These are phyloP conservation scores for Sanguinoderma infundibulare DNA, from an alignment of 1,284 basidiomycete genomes.

Conservation along the genomic window DNA sequence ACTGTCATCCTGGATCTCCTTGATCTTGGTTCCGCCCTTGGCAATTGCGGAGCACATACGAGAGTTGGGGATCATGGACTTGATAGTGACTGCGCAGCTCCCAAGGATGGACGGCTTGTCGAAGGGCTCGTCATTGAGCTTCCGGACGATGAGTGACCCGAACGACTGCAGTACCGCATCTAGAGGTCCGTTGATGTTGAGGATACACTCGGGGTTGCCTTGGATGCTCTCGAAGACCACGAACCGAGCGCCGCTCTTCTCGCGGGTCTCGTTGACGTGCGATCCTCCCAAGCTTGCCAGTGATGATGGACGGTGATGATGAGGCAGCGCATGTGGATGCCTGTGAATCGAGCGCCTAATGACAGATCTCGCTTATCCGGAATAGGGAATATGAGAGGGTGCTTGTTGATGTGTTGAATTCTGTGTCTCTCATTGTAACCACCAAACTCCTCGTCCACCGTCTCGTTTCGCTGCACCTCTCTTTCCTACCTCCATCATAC, in stretches of 20 bases:
- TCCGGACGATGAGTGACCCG: constrained; percentile 96
- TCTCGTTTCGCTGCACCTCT: neutral
- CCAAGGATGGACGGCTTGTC: constrained; percentile 97
- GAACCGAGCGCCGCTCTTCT: constrained; percentile 95
- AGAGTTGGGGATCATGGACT: constrained; percentile 99
- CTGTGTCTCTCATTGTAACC: neutral
- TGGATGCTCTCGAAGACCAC: constrained; percentile 97
- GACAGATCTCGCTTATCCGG: too few species aligned
- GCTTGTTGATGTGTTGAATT: neutral
- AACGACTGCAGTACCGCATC: constrained; percentile 99
- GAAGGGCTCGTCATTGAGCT: constrained; percentile 99
- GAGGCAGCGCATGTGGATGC: constrained; percentile 93
- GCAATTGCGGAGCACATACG: constrained; percentile 99
- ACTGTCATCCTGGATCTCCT: constrained; percentile 99
- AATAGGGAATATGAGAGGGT: neutral
- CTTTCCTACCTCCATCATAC: neutral
- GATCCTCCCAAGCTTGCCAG: constrained; percentile 95
- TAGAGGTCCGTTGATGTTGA: constrained; percentile 96
- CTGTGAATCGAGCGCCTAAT: too few species aligned
- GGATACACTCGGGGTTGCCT: constrained; percentile 96
- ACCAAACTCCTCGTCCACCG: neutral
- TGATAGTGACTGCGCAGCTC: constrained; percentile 97
- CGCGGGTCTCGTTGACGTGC: constrained; percentile 98
- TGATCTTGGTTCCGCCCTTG: constrained; percentile 97
- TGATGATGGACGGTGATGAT: constrained; percentile 99